Percentiles rank a stretch among this genome's conserved stretches.
Conservation (phyloP, 2,329 filamentous ascomycete species). For the Pseudogymnoascus sp. region DNA sequence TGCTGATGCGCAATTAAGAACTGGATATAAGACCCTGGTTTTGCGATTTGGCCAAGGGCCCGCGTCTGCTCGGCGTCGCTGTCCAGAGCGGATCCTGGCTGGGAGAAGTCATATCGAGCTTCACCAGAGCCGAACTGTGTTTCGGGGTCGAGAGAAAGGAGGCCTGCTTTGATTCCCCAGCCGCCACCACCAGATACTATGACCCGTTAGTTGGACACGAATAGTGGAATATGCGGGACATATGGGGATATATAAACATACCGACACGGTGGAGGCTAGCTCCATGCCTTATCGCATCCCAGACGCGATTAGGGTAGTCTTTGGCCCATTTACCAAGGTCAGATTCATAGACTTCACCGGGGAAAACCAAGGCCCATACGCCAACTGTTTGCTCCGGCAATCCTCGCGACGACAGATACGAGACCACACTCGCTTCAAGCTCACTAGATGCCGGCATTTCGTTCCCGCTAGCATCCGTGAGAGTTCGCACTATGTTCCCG, state of each 20-base stretch:
- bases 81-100: conserved; percentile 17
- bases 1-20: conserved; percentile 49
- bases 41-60: conserved; percentile 50
- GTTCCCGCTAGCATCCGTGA: conserved; percentile 34
- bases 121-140: conserved; percentile 46
- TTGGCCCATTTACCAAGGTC: not conserved
- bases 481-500: conserved; percentile 69
- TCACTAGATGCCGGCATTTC: conserved; percentile 62
- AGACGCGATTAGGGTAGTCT: not conserved
- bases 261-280: conserved; percentile 25
- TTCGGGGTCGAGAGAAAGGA: conserved; percentile 72
- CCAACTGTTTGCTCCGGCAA: conserved; percentile 42
- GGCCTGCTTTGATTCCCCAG: conserved; percentile 74
- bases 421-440: conserved; percentile 59
- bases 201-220: conserved; percentile 18
- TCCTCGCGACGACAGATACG: conserved; percentile 43
- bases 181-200: conserved; percentile 74
- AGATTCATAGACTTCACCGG: conserved; percentile 30
- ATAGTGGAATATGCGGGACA: not conserved
- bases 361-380: conserved; percentile 68
- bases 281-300: conserved; percentile 1
- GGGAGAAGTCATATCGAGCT: conserved; percentile 41
- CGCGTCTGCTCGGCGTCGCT: conserved; percentile 27
- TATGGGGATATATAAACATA: conserved; percentile 20
- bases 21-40: conserved; percentile 58